Percentiles rank a stretch among this genome's conserved stretches.
Conservation (phyloP, 768 basidiomycete genomes). For the Suillus subaureus region DNA sequence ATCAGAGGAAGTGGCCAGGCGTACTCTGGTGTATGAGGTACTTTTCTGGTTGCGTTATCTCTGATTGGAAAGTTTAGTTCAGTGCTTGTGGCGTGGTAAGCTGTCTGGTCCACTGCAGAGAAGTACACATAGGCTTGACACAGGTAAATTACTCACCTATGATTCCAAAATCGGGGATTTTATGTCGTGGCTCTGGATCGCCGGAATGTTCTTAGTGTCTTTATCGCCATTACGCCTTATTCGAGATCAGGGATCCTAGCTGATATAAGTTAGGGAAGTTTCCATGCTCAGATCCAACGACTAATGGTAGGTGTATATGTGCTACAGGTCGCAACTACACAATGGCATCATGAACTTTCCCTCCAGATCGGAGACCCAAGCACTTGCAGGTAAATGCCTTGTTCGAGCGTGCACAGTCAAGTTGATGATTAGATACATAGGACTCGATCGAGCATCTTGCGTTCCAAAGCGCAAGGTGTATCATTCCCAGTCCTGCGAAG, state of each 20-base stretch:
- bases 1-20: conserved; percentile 61
- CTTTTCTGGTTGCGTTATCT: conserved; percentile 73
- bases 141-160: no score
- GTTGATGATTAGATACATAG: conserved; percentile 87
- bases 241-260: conserved; percentile 79
- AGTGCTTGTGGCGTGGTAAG: not conserved
- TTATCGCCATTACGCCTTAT: conserved; percentile 78
- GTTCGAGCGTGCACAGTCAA: conserved; percentile 93
- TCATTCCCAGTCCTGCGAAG: conserved; percentile 12
- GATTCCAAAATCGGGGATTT: conserved; percentile 87
- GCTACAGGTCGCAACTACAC: not conserved
- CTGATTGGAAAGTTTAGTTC: conserved; percentile 59
- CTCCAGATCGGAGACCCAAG: conserved; percentile 85
- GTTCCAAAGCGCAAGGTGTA: conserved; percentile 26
- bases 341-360: not conserved
- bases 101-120: conserved; percentile 61
- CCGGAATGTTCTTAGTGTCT: conserved; percentile 62
- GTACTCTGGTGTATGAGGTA: conserved; percentile 44
- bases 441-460: conserved; percentile 48
- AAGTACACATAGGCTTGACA: conserved; percentile 65
- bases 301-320: conserved; percentile 60
- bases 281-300: conserved; percentile 91
- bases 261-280: conserved; percentile 87
- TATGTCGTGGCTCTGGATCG: conserved; percentile 75
- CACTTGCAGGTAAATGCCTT: conserved; percentile 95